A percentile compares a stretch with the other conserved stretches of the same genome.
phyloP scores from a whole-genome alignment of 192 early-diverging fungal species.

The Hyaloraphidium curvatum region DNA sequence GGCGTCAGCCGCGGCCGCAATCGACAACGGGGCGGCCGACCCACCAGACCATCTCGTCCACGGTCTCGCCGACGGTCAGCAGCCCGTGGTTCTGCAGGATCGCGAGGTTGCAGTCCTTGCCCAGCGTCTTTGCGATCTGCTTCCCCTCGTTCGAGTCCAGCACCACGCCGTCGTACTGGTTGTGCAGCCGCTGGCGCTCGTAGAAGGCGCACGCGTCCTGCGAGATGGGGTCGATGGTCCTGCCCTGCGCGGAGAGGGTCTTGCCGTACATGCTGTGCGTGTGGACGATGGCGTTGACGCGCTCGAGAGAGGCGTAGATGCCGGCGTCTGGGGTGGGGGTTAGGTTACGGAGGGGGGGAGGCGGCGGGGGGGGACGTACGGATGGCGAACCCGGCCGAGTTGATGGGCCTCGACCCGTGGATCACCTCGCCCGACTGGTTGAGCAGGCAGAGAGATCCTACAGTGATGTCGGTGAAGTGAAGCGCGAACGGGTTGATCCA shows the following conservation, averaged over 20 bases:
- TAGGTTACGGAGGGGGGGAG: neutral
- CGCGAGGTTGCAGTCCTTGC: slow-evolving; percentile 22
- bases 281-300: slow-evolving; percentile 28
- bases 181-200: slow-evolving; percentile 25
- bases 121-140: slow-evolving; percentile 24
- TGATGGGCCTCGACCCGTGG: slow-evolving; percentile 22
- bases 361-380: neutral
- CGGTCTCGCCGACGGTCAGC: slow-evolving; percentile 25
- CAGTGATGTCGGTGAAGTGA: slow-evolving; percentile 29
- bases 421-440: slow-evolving; percentile 30
- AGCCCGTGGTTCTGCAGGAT: slow-evolving; percentile 41
- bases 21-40: neutral
- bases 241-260: slow-evolving; percentile 28
- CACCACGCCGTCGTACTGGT: slow-evolving; percentile 34
- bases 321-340: slow-evolving; percentile 23
- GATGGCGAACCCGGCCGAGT: slow-evolving; percentile 10
- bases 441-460: slow-evolving; percentile 32
- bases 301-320: slow-evolving; percentile 20
- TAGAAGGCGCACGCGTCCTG: slow-evolving; percentile 44
- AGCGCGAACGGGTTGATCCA: slow-evolving; percentile 41
- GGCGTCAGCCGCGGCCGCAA: slow-evolving; percentile 9
- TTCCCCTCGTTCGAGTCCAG: slow-evolving; percentile 32
- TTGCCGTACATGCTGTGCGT: slow-evolving; percentile 40
- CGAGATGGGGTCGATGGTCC: slow-evolving; percentile 24
- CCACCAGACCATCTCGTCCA: slow-evolving; percentile 8